Conservation (phyloP, 768 basidiomycete genomes). For the Udeniomyces megalosporus region DNA sequence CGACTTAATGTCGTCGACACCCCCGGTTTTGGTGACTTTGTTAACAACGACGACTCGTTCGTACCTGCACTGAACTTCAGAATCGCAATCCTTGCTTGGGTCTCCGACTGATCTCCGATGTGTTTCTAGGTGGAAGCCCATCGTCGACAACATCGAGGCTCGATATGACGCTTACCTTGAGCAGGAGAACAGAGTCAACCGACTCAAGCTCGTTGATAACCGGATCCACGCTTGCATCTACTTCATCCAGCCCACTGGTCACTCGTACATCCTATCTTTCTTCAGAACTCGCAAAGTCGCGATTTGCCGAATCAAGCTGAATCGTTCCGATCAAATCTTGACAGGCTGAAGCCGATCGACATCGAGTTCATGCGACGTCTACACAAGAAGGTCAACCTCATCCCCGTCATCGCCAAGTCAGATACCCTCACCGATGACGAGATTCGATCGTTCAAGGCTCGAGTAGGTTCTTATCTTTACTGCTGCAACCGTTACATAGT, state of each 20-base stretch:
- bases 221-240: constrained; percentile 97
- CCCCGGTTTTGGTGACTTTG: constrained; percentile 97
- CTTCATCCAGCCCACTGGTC: constrained; percentile 97
- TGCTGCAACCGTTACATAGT: neutral
- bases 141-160: constrained; percentile 93
- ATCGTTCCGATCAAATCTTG: neutral
- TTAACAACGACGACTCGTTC: constrained; percentile 96
- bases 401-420: constrained; percentile 95
- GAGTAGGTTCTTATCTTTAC: constrained; percentile 38
- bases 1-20: constrained; percentile 98
- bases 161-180: constrained; percentile 96
- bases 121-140: constrained; percentile 76
- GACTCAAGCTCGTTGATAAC: constrained; percentile 84
- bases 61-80: constrained; percentile 11
- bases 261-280: constrained; percentile 50
- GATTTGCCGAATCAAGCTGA: too few relatives aligned
- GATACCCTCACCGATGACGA: constrained; percentile 97
- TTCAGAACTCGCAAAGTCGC: neutral
- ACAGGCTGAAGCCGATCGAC: constrained; percentile 88
- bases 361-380: constrained; percentile 98
- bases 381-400: constrained; percentile 93
- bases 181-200: constrained; percentile 96
- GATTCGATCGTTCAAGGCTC: constrained; percentile 75
- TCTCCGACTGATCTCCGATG: too few relatives aligned
- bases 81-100: too few relatives aligned